Conservation (phyloP, 768 basidiomycete genomes). For the Boletus vermiculosoides region DNA sequence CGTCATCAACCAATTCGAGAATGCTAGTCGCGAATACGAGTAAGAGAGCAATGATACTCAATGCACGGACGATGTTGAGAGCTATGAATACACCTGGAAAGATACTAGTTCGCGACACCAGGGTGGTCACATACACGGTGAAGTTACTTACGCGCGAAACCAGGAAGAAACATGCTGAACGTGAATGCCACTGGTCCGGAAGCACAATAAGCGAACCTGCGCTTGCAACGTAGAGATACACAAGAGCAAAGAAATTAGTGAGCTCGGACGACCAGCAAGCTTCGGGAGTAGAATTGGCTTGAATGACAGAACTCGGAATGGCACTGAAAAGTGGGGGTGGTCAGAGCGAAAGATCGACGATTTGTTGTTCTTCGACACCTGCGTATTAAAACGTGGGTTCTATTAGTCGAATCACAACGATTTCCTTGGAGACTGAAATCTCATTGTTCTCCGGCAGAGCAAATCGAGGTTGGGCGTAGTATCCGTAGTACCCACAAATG, state of each 20-base stretch:
- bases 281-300: background rate
- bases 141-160: conserved; percentile 29
- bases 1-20: conserved; percentile 69
- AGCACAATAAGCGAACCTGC: conserved; percentile 19
- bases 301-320: background rate
- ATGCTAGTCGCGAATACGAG: conserved; percentile 80
- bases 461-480: background rate
- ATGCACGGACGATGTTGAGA: conserved; percentile 70
- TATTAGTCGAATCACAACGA: background rate
- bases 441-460: conserved; percentile 27
- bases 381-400: conserved; percentile 1
- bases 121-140: background rate
- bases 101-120: background rate
- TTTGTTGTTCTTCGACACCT: background rate
- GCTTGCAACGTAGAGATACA: conserved; percentile 14
- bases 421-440: conserved; percentile 24
- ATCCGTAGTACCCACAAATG: conserved; percentile 12
- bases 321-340: background rate
- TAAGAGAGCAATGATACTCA: conserved; percentile 77
- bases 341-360: background rate
- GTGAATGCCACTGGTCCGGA: background rate
- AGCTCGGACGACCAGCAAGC: conserved; percentile 31
- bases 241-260: background rate
- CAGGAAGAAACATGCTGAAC: conserved; percentile 24
- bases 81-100: conserved; percentile 57